Evolutionary conservation across 305 asterid species (phyloP), one percentile per base, ranked within the genome.

Genomic region (Rubia balearica): DNA sequence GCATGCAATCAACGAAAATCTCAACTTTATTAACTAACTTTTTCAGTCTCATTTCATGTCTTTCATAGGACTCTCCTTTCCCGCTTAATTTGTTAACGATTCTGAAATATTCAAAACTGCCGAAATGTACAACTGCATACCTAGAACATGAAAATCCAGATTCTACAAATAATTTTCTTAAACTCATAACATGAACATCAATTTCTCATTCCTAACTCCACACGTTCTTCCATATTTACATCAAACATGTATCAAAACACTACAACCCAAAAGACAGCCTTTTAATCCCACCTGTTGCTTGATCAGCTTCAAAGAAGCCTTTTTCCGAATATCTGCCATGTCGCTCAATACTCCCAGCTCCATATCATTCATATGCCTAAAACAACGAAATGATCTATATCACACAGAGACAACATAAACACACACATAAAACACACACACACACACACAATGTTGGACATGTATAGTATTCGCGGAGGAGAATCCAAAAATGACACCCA

Each of bases 261-360:
- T 62, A 11, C 9, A 17, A 9, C 68, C 30, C 68, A 38, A 64
- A 63, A 40, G 21, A 51, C 16, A n/a, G 30, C 12, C 40, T 22
- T 38, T 64, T 64, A 38, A 9, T 24, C 73, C 69, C 61, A 88
- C 96, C 89, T 89, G 97, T 75, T 89, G 96, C 90, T 73, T 89
- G 79, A 76, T 77, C 80, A 89, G 79, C 78, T 89, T 93, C 62
- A 63, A 61, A 71, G 84, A 77, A 71, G 97, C 96, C 76, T 85
- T 92, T 65, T 70, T 82, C 64, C 85, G 86, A 80, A 93, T 87
- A 79, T 79, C 84, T 53, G 89, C 92, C 94, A 93, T 84, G 76
- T 85, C 94, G 62, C 74, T 84, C 83, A 93, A 75, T 61, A 87
- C 90, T 21, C 96, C 95, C 75, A 87, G 82, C 55, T 90, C 95